These are phyloP conservation scores for Pyrenopolyporus hunteri DNA, from an alignment of 495 filamentous ascomycete species.

Conservation along the genomic window DNA sequence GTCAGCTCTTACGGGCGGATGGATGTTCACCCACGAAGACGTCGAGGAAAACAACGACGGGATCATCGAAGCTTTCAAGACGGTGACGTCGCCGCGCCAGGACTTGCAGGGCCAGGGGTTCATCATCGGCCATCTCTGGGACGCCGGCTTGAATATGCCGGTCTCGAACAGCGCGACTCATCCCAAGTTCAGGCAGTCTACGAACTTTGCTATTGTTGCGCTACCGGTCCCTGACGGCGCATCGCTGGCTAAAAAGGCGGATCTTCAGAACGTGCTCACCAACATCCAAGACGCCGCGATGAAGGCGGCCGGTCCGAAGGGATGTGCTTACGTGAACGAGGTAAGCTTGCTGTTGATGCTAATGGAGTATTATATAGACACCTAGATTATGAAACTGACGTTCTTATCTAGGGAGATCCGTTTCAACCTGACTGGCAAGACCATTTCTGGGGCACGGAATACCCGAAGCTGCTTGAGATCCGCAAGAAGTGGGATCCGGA, in stretches of 20 bases:
- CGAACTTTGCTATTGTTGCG: slow-evolving; percentile 57
- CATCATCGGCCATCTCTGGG: slow-evolving; percentile 58
- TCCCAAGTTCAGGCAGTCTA: slow-evolving; percentile 51
- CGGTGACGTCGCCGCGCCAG: slow-evolving; percentile 31
- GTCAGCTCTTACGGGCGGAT: slow-evolving; percentile 54
- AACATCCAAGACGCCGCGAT: slow-evolving; percentile 53
- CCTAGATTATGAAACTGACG: background rate
- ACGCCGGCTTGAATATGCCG: slow-evolving; percentile 50
- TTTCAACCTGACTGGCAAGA: slow-evolving; percentile 61
- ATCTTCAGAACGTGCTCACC: slow-evolving; percentile 47
- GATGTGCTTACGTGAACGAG: slow-evolving; percentile 54
- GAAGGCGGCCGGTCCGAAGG: slow-evolving; percentile 50
- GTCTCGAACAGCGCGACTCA: slow-evolving; percentile 45
- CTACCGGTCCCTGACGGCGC: slow-evolving; percentile 43
- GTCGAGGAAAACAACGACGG: slow-evolving; percentile 48
- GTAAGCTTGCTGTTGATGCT: slow-evolving; percentile 26
- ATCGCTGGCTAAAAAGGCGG: slow-evolving; percentile 46
- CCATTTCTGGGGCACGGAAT: slow-evolving; percentile 62
- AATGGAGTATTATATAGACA: background rate
- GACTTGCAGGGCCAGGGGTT: slow-evolving; percentile 41
- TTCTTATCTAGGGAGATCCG: slow-evolving; percentile 52
- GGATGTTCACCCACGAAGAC: slow-evolving; percentile 51
- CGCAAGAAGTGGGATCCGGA: slow-evolving; percentile 64
- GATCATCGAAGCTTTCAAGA: slow-evolving; percentile 51
- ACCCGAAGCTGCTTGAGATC: slow-evolving; percentile 51